These are phyloP conservation scores for Cercospora janseana DNA, from an alignment of 2,329 filamentous ascomycete species.

Conservation along the genomic window DNA sequence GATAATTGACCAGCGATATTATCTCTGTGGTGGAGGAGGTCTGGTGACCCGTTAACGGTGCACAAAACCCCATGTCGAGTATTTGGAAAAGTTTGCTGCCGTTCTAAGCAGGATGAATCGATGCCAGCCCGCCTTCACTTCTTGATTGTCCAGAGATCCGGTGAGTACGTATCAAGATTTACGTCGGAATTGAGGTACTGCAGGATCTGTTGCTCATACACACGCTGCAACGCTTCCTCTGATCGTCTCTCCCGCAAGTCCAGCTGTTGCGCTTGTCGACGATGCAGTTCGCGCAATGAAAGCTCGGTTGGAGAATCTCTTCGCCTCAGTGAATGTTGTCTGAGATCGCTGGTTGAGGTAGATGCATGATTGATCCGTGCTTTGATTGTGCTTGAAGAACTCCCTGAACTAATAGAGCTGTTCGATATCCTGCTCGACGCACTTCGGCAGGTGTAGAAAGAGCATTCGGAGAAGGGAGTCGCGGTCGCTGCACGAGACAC, in stretches of 20 bases:
- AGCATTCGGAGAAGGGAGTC: conserved; percentile 25
- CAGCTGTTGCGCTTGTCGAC: conserved; percentile 19
- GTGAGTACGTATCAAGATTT: conserved; percentile 7
- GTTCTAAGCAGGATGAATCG: no score
- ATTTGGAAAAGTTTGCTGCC: no score
- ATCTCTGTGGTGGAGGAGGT: no score
- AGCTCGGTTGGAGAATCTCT: conserved; percentile 28
- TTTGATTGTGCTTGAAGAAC: conserved; percentile 21
- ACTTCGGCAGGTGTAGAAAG: conserved; percentile 28
- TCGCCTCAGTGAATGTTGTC: conserved; percentile 27
- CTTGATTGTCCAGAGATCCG: conserved; percentile 20
- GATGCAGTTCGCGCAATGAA: conserved; percentile 34
- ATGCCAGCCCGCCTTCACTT: conserved; percentile 1
- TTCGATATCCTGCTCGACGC: conserved; percentile 7
- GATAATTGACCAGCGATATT: no score
- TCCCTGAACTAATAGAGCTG: conserved; percentile 16
- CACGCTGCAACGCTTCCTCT: conserved; percentile 31
- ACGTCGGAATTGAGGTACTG: conserved; percentile 32
- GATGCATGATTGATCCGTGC: conserved; percentile 7
- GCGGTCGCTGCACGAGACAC: conserved; percentile 16
- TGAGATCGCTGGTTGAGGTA: conserved; percentile 11
- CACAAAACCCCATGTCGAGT: no score
- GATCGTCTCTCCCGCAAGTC: conserved; percentile 29
- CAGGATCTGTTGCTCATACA: conserved; percentile 37
- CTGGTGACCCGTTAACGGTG: no score